Evolutionary conservation across 2,329 filamentous ascomycete species (phyloP).

Genomic region (Fusarium temperatum): DNA sequence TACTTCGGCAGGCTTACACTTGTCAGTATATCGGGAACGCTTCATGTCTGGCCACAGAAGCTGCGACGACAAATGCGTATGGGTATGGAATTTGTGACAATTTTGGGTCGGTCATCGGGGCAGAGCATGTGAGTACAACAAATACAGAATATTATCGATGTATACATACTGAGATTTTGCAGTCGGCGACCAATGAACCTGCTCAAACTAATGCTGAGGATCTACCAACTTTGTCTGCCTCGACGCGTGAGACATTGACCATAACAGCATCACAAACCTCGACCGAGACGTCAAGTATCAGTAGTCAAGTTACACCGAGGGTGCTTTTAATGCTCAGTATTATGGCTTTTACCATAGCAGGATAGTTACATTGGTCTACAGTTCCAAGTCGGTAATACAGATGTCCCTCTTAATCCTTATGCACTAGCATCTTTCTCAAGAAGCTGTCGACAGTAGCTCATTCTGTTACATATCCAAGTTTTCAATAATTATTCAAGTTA

Average conservation of each 20-base stretch:
- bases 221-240: background rate
- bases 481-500: too few relatives aligned
- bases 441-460: fast-evolving
- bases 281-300: background rate
- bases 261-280: background rate
- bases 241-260: background rate
- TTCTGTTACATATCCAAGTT: background rate
- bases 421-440: fast-evolving
- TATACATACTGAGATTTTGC: background rate
- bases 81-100: background rate
- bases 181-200: background rate
- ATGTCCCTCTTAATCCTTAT: fast-evolving
- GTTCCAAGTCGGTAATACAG: fast-evolving
- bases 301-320: fast-evolving
- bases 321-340: fast-evolving
- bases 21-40: background rate
- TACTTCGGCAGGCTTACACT: background rate
- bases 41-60: background rate
- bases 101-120: background rate
- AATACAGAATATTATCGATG: background rate
- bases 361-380: background rate
- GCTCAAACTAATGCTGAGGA: background rate
- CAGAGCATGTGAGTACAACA: background rate
- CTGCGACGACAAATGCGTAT: background rate
- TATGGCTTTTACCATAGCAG: fast-evolving